Evolutionary conservation across 192 early-diverging fungal genomes (phyloP).

Genomic region (Phycomyces nitens): DNA sequence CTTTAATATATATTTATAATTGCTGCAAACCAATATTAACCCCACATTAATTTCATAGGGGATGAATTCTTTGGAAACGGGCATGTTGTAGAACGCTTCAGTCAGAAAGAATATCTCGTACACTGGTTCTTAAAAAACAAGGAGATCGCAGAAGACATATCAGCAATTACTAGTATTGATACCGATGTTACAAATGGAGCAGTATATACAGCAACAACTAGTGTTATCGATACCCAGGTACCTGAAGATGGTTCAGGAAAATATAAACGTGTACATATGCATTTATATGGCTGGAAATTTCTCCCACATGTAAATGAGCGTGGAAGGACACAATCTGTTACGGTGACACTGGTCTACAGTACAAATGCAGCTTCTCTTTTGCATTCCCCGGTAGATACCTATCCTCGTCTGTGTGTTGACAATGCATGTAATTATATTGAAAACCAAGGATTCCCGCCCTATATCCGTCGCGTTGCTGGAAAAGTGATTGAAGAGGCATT

Average conservation of each 20-base stretch:
- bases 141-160: conserved; percentile 32
- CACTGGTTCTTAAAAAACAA: conserved; percentile 31
- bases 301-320: conserved; percentile 40
- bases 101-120: conserved; percentile 46
- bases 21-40: too few species aligned
- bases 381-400: conserved; percentile 36
- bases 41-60: too few species aligned
- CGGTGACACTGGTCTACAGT: conserved; percentile 36
- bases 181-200: conserved; percentile 43
- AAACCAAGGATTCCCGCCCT: conserved; percentile 51
- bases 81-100: conserved; percentile 43
- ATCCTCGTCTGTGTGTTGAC: conserved; percentile 33
- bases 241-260: conserved; percentile 41
- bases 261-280: conserved; percentile 38
- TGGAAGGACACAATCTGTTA: conserved; percentile 37
- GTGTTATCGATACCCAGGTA: conserved; percentile 42
- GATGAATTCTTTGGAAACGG: conserved; percentile 49
- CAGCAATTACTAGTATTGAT: conserved; percentile 46
- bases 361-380: neutral
- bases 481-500: conserved; percentile 42
- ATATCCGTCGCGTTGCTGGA: conserved; percentile 44
- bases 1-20: neutral
- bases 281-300: conserved; percentile 49
- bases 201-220: conserved; percentile 44
- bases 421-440: conserved; percentile 42